These are phyloP conservation scores for Magnaporthiopsis incrustans DNA, from an alignment of 2,329 filamentous ascomycete genomes.

Conservation along the genomic window DNA sequence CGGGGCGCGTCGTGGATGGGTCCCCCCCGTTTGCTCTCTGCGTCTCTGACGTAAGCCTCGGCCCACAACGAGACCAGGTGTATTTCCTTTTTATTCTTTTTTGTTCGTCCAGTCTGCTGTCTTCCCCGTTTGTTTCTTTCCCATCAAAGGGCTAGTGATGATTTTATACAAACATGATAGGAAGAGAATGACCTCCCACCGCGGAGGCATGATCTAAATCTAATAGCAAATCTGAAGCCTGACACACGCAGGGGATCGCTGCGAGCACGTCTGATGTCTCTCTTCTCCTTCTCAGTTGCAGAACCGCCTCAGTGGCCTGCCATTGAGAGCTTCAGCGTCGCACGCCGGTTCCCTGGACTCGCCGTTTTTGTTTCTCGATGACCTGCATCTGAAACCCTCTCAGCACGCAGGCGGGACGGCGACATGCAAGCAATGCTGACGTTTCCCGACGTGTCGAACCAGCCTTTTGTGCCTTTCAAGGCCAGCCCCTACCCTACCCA, in stretches of 20 bases:
- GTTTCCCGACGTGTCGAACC: neutral
- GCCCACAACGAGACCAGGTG: neutral
- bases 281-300: neutral
- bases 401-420: neutral
- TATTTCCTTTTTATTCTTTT: neutral
- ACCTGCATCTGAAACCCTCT: neutral
- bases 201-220: conserved; percentile 57
- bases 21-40: neutral
- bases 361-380: neutral
- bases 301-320: neutral
- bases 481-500: neutral
- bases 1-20: neutral
- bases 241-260: neutral
- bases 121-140: conserved; percentile 19
- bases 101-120: neutral
- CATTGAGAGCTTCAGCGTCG: neutral
- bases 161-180: conserved; percentile 54
- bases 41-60: neutral
- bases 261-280: neutral
- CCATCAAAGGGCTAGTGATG: conserved; percentile 50
- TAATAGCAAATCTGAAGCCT: conserved; percentile 36
- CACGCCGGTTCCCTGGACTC: neutral
- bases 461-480: neutral
- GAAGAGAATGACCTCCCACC: conserved; percentile 57
- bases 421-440: neutral